phyloP scores from a whole-genome alignment of 2,329 filamentous ascomycete genomes.

The Lecanoromycetidae sp. region DNA sequence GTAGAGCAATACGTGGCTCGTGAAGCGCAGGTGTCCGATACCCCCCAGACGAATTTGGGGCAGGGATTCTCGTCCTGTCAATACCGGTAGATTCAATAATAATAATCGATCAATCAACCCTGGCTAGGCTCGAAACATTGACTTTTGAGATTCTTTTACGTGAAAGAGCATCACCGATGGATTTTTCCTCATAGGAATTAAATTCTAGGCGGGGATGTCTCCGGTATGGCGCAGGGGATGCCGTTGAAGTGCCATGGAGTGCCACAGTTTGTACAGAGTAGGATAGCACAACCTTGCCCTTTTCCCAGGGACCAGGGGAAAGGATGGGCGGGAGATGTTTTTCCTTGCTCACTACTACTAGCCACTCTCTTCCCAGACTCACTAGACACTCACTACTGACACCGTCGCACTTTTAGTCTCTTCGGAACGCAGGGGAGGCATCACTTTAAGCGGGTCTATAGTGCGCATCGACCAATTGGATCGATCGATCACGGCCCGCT shows the following conservation, averaged over 20 bases:
- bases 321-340: too few relatives aligned
- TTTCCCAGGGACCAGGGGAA: not conserved
- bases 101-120: too few relatives aligned
- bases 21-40: constrained; percentile 8
- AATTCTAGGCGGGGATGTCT: not conserved
- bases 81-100: too few relatives aligned
- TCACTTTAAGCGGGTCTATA: too few relatives aligned
- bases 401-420: not conserved
- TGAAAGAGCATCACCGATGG: too few relatives aligned
- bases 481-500: not conserved
- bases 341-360: not conserved
- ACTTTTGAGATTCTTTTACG: too few relatives aligned
- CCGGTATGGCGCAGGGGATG: too few relatives aligned
- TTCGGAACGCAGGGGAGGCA: too few relatives aligned
- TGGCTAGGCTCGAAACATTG: too few relatives aligned
- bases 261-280: too few relatives aligned
- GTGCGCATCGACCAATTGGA: not conserved
- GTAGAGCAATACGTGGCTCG: not conserved
- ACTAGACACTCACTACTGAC: not conserved
- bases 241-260: too few relatives aligned
- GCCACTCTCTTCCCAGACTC: not conserved
- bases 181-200: not conserved
- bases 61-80: not conserved
- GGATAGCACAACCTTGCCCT: too few relatives aligned
- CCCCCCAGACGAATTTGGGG: not conserved